Conservation (phyloP, 179 eudicot genomes). For the Heliamphora pulchella region DNA sequence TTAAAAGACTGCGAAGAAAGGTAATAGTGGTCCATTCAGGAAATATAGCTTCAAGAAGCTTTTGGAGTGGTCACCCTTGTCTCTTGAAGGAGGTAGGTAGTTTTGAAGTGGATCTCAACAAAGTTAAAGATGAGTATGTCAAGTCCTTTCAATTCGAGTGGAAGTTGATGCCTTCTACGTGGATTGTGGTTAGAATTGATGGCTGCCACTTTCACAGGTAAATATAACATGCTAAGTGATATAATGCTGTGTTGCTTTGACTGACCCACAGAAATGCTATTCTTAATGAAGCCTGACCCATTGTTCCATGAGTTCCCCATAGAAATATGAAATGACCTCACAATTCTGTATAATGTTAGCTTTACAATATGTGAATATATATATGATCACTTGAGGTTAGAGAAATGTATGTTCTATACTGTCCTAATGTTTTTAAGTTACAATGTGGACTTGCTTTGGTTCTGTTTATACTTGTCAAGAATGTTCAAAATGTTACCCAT, state of each 20-base stretch:
- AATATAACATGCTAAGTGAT: background rate
- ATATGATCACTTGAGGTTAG: background rate
- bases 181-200: slow-evolving; percentile 91
- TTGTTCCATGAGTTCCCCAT: background rate
- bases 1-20: slow-evolving; percentile 52
- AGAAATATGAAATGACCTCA: background rate
- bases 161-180: slow-evolving; percentile 58
- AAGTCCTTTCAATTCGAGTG: slow-evolving; percentile 53
- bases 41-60: slow-evolving; percentile 55
- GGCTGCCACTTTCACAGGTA: slow-evolving; percentile 90
- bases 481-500: background rate
- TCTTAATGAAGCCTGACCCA: background rate
- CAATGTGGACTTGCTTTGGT: background rate
- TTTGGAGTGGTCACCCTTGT: slow-evolving; percentile 61
- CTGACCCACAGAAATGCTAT: background rate
- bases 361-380: background rate
- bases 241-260: background rate
- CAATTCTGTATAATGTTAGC: background rate
- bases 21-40: slow-evolving; percentile 45
- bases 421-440: background rate
- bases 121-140: slow-evolving; percentile 50
- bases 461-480: background rate
- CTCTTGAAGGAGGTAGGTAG: slow-evolving; percentile 56
- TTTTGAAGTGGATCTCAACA: slow-evolving; percentile 44
- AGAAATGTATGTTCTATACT: background rate